Conservation (phyloP, 805 yeast species). For the Candida hungchunana region DNA sequence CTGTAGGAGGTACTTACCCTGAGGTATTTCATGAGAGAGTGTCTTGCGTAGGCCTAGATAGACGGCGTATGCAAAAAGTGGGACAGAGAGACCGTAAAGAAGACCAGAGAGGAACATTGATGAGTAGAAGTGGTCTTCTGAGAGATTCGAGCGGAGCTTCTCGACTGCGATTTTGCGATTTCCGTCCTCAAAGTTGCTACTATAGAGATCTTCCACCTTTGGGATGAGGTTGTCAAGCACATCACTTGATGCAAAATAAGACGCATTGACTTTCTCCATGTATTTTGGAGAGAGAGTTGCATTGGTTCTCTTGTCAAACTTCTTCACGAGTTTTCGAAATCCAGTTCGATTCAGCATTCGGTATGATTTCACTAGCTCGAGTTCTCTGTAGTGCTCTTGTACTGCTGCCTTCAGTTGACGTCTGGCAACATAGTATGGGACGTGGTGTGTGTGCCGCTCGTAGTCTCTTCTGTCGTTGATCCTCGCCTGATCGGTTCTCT, state of each 20-base stretch:
- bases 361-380: constrained; percentile 68
- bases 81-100: constrained; percentile 64
- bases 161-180: constrained; percentile 66
- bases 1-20: constrained; percentile 64
- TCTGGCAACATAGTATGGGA: constrained; percentile 62
- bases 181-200: constrained; percentile 63
- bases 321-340: constrained; percentile 82
- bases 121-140: constrained; percentile 32
- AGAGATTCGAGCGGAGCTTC: constrained; percentile 50
- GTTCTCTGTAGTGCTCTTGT: constrained; percentile 66
- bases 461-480: constrained; percentile 42
- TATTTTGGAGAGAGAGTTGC: constrained; percentile 42
- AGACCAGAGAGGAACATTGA: constrained; percentile 61
- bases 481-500: neutral
- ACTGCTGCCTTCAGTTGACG: constrained; percentile 65
- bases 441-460: constrained; percentile 32
- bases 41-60: constrained; percentile 45
- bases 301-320: constrained; percentile 73
- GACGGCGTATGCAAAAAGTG: constrained; percentile 60
- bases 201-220: constrained; percentile 64
- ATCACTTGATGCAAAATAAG: constrained; percentile 61
- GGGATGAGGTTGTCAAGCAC: constrained; percentile 58
- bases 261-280: constrained; percentile 51
- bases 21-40: constrained; percentile 40
- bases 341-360: constrained; percentile 81